These are phyloP conservation scores for Pyrus betulifolia DNA, from an alignment of 306 rosid genomes.

Conservation along the genomic window DNA sequence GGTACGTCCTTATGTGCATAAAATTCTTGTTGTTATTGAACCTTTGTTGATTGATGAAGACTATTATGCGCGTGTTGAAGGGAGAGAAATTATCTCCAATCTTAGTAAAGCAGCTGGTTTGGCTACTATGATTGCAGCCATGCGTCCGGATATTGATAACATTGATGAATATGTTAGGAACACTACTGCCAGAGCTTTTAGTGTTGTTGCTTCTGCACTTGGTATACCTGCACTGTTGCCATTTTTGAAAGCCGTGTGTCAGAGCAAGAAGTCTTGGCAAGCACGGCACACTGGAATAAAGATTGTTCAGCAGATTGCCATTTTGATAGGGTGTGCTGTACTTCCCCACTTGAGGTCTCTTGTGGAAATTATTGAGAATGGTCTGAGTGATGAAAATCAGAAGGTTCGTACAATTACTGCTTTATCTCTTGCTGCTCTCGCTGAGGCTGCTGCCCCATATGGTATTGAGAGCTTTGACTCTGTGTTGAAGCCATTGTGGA, in stretches of 20 bases:
- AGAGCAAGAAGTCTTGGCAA: conserved; percentile 98
- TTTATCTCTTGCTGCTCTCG: conserved; percentile 89
- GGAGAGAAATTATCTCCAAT: conserved; percentile 90
- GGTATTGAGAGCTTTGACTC: conserved; percentile 98
- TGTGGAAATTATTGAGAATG: conserved; percentile 87
- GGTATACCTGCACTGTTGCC: conserved; percentile 94
- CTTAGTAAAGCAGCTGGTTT: conserved; percentile 97
- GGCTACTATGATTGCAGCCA: conserved; percentile 98
- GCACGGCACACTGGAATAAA: conserved; percentile 95
- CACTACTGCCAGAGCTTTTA: conserved; percentile 91
- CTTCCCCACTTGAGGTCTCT: conserved; percentile 85
- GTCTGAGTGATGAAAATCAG: conserved; percentile 89
- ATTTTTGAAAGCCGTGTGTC: conserved; percentile 91
- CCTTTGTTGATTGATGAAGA: conserved; percentile 94
- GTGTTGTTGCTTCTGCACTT: conserved; percentile 94
- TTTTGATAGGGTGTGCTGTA: conserved; percentile 91
- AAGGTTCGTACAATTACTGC: conserved; percentile 95
- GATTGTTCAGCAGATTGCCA: conserved; percentile 97
- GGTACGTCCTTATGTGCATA: conserved; percentile 92
- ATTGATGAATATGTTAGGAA: conserved; percentile 91
- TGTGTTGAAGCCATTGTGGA: conserved; percentile 86
- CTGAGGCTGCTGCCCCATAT: conserved; percentile 95
- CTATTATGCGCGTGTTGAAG: conserved; percentile 93
- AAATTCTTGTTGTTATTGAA: conserved; percentile 94
- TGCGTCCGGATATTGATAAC: conserved; percentile 97